These are phyloP conservation scores for Chernovozyma sophiae-reginae DNA, from an alignment of 1,139 yeast genomes.

Conservation along the genomic window DNA sequence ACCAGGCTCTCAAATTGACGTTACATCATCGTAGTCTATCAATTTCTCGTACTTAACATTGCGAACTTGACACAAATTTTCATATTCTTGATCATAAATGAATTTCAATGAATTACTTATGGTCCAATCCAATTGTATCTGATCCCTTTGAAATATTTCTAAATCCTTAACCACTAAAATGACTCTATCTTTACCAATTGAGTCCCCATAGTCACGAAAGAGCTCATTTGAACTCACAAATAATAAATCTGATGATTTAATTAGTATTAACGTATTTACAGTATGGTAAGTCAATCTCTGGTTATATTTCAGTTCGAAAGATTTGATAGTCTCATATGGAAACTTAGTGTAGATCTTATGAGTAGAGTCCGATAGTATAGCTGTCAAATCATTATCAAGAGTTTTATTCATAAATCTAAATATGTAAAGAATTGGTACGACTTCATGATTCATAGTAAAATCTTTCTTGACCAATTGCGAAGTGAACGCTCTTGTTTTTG, in stretches of 20 bases:
- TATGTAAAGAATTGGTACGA: not conserved
- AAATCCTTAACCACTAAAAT: slow-evolving; percentile 24
- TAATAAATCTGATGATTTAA: slow-evolving; percentile 24
- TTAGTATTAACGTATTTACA: slow-evolving; percentile 18
- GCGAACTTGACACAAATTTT: slow-evolving; percentile 7
- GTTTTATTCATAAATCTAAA: not conserved
- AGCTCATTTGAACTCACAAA: slow-evolving; percentile 13
- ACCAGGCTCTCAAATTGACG: too few relatives aligned
- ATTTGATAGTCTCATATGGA: slow-evolving; percentile 23
- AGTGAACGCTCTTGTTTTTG: not conserved
- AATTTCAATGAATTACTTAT: slow-evolving; percentile 17
- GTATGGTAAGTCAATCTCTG: slow-evolving; percentile 33
- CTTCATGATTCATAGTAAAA: not conserved
- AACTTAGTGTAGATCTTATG: slow-evolving; percentile 29
- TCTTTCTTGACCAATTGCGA: not conserved
- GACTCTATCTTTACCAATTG: slow-evolving; percentile 13
- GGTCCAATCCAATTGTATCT: slow-evolving; percentile 15
- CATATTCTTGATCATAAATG: slow-evolving; percentile 21
- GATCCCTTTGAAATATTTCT: slow-evolving; percentile 28
- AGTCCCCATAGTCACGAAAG: slow-evolving; percentile 11
- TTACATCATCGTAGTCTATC: not conserved
- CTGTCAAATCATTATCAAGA: slow-evolving; percentile 7
- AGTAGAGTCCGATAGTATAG: slow-evolving; percentile 28
- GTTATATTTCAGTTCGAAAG: slow-evolving; percentile 26
- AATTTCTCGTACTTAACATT: not conserved